Conservation (phyloP, 1,139 yeast species). For the Geotrichum klebahnii region DNA sequence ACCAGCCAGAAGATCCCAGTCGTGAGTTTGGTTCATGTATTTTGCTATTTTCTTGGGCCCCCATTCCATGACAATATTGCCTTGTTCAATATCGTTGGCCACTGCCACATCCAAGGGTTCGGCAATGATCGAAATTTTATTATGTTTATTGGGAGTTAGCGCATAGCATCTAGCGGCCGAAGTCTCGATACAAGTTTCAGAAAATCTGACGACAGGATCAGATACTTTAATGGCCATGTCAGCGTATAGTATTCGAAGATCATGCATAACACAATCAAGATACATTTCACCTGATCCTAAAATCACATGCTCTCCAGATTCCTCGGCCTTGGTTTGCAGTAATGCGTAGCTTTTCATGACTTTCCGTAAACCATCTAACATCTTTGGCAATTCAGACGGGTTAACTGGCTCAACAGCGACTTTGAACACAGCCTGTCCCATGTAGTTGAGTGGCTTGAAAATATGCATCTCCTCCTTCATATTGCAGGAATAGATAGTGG, state of each 20-base stretch:
- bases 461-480: slow-evolving; percentile 32
- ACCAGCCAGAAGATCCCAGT: slow-evolving; percentile 82
- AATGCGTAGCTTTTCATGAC: slow-evolving; percentile 64
- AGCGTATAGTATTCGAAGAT: slow-evolving; percentile 58
- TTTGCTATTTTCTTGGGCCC: slow-evolving; percentile 49
- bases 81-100: slow-evolving; percentile 53
- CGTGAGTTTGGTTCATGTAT: slow-evolving; percentile 53
- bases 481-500: slow-evolving; percentile 47
- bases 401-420: slow-evolving; percentile 77
- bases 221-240: slow-evolving; percentile 75
- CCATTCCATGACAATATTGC: slow-evolving; percentile 27
- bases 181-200: slow-evolving; percentile 69
- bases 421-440: slow-evolving; percentile 62
- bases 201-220: slow-evolving; percentile 74
- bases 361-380: slow-evolving; percentile 63
- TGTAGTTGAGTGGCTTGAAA: slow-evolving; percentile 46
- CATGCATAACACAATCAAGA: slow-evolving; percentile 79
- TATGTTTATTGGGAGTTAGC: slow-evolving; percentile 52
- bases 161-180: slow-evolving; percentile 66
- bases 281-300: slow-evolving; percentile 85
- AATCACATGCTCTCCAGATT: slow-evolving; percentile 81
- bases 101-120: slow-evolving; percentile 65
- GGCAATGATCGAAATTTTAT: slow-evolving; percentile 65
- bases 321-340: slow-evolving; percentile 66
- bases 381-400: slow-evolving; percentile 73